Conservation (phyloP, 1,284 basidiomycete species). For the Ganoderma sinense region DNA sequence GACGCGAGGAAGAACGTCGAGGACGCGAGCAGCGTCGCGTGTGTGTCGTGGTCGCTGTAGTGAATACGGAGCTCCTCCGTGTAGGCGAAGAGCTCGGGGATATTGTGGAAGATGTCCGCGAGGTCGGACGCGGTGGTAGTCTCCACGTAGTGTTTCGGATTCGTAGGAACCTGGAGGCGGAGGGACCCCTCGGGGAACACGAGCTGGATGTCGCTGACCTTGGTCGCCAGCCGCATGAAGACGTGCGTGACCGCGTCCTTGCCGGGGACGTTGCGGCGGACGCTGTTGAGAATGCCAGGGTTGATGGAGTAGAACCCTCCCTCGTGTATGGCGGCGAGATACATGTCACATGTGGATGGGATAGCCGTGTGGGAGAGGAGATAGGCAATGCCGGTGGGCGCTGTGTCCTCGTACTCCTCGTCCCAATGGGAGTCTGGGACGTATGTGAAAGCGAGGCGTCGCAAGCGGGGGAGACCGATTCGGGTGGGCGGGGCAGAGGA, state of each 20-base stretch:
- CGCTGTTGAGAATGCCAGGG: not conserved
- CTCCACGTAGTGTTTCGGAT: too few relatives aligned
- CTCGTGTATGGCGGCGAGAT: not conserved
- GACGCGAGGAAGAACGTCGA: not conserved
- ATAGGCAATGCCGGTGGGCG: not conserved
- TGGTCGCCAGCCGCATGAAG: not conserved
- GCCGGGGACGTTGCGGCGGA: not conserved
- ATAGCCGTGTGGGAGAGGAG: not conserved
- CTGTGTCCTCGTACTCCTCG: too few relatives aligned
- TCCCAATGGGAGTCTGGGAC: too few relatives aligned
- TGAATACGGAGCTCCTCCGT: not conserved
- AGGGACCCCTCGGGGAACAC: not conserved
- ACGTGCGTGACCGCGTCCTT: not conserved
- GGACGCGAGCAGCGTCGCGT: not conserved
- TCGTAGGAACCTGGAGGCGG: not conserved
- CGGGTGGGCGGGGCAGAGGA: not conserved
- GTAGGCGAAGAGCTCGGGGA: not conserved
- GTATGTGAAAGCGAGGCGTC: not conserved
- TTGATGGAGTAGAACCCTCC: not conserved
- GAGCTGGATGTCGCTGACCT: not conserved
- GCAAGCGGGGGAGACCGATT: not conserved
- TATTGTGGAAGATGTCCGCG: not conserved
- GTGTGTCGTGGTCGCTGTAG: not conserved
- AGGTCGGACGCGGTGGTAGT: too few relatives aligned
- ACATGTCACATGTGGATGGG: conserved; percentile 5